Conservation (phyloP, 805 yeast genomes). For the Lipomyces yamanashiensis region DNA sequence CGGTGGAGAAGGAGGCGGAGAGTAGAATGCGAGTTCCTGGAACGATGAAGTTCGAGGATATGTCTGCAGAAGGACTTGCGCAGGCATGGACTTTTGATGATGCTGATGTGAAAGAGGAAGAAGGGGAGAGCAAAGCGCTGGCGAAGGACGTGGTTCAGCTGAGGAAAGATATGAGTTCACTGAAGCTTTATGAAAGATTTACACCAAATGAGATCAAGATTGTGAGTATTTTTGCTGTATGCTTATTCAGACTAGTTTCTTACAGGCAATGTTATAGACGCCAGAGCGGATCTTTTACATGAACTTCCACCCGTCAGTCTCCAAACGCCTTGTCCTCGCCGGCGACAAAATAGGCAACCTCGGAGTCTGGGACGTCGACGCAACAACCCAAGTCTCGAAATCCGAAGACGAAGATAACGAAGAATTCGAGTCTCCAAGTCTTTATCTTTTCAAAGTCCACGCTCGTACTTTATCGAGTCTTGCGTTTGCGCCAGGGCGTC, state of each 20-base stretch:
- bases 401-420: slow-evolving; percentile 43
- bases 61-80: slow-evolving; percentile 41
- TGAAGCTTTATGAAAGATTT: slow-evolving; percentile 59
- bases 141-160: slow-evolving; percentile 49
- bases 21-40: slow-evolving; percentile 65
- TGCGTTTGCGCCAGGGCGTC: slow-evolving; percentile 55
- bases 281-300: slow-evolving; percentile 75
- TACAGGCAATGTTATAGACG: slow-evolving; percentile 25
- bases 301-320: slow-evolving; percentile 72
- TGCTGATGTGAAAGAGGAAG: slow-evolving; percentile 41
- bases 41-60: slow-evolving; percentile 64
- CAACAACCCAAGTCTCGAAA: slow-evolving; percentile 42
- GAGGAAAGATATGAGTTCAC: slow-evolving; percentile 58
- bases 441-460: slow-evolving; percentile 73
- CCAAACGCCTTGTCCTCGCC: slow-evolving; percentile 69
- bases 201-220: slow-evolving; percentile 74
- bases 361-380: slow-evolving; percentile 83
- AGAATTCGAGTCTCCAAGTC: slow-evolving; percentile 46
- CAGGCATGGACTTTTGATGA: slow-evolving; percentile 29
- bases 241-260: background rate
- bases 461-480: slow-evolving; percentile 73
- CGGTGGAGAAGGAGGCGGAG: slow-evolving; percentile 43
- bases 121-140: background rate
- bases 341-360: slow-evolving; percentile 89
- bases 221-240: slow-evolving; percentile 43